phyloP scores from a whole-genome alignment of 2,329 filamentous ascomycete species.

The Calonectria pauciramosa region DNA sequence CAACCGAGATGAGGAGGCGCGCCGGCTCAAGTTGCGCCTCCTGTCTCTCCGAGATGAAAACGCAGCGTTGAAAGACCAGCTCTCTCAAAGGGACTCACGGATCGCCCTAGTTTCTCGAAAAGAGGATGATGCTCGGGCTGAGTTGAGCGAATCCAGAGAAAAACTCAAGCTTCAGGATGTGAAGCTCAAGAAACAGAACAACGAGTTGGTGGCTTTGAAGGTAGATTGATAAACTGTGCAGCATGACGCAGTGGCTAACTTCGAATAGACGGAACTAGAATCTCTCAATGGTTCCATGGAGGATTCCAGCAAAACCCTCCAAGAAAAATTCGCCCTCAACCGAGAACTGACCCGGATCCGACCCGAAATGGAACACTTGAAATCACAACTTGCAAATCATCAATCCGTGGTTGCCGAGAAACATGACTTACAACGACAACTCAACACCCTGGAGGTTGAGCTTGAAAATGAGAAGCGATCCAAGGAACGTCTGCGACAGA shows the following conservation, averaged over 20 bases:
- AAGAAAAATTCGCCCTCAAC: conserved; percentile 68
- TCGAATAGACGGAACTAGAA: conserved; percentile 75
- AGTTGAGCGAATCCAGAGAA: conserved; percentile 60
- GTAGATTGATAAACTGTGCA: conserved; percentile 47
- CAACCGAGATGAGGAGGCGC: conserved; percentile 80
- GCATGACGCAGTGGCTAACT: conserved; percentile 15
- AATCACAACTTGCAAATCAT: conserved; percentile 69
- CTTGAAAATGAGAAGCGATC: conserved; percentile 79
- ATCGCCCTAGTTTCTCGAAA: conserved; percentile 63
- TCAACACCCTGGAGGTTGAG: conserved; percentile 83
- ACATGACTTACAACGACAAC: conserved; percentile 81
- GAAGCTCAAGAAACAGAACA: conserved; percentile 62
- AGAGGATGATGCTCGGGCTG: conserved; percentile 54
- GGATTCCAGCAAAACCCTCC: conserved; percentile 78
- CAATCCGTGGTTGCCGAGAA: conserved; percentile 83
- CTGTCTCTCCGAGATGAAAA: conserved; percentile 83
- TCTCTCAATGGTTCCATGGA: conserved; percentile 76
- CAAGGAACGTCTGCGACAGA: conserved; percentile 48
- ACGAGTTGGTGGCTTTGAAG: conserved; percentile 63
- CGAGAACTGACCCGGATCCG: conserved; percentile 67
- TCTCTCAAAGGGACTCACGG: conserved; percentile 71
- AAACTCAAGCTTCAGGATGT: conserved; percentile 61
- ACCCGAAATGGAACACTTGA: conserved; percentile 69
- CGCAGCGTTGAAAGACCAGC: conserved; percentile 73
- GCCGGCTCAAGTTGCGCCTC: conserved; percentile 77